A percentile compares a stretch with the other conserved stretches of the same genome.
Evolutionary conservation across 495 filamentous ascomycete species (phyloP).

Genomic region (Hyaloscypha bicolor): DNA sequence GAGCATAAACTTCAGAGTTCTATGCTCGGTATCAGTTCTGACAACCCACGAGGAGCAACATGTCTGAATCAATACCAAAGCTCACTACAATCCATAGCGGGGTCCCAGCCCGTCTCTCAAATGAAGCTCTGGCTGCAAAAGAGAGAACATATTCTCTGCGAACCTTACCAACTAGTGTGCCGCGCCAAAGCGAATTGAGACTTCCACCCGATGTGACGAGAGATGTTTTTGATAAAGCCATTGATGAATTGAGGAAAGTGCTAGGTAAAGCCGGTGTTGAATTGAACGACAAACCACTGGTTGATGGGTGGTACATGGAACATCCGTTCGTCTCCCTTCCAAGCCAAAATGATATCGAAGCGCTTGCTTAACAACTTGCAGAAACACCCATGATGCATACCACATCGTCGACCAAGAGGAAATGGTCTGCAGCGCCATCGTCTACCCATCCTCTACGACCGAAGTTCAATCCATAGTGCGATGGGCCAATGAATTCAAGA

Average conservation of each 20-base stretch:
- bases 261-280: constrained; percentile 47
- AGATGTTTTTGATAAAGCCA: constrained; percentile 41
- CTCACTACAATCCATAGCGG: constrained; percentile 47
- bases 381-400: constrained; percentile 57
- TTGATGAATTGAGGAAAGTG: constrained; percentile 40
- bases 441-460: constrained; percentile 46
- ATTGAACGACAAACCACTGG: constrained; percentile 48
- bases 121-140: constrained; percentile 43
- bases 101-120: constrained; percentile 41
- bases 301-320: constrained; percentile 58
- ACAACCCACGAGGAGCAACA: background rate
- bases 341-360: background rate
- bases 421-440: constrained; percentile 52
- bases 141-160: constrained; percentile 39
- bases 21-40: background rate
- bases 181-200: constrained; percentile 35
- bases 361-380: background rate
- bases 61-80: constrained; percentile 34
- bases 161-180: constrained; percentile 38
- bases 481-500: constrained; percentile 48
- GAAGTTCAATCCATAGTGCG: constrained; percentile 48
- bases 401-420: constrained; percentile 54
- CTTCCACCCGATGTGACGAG: constrained; percentile 43
- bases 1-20: background rate
- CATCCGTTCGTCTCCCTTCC: constrained; percentile 36